Percentiles rank a stretch among this genome's conserved stretches.
phyloP scores from a whole-genome alignment of 148 eudicot genomes.

The Nepenthes mirabilis region DNA sequence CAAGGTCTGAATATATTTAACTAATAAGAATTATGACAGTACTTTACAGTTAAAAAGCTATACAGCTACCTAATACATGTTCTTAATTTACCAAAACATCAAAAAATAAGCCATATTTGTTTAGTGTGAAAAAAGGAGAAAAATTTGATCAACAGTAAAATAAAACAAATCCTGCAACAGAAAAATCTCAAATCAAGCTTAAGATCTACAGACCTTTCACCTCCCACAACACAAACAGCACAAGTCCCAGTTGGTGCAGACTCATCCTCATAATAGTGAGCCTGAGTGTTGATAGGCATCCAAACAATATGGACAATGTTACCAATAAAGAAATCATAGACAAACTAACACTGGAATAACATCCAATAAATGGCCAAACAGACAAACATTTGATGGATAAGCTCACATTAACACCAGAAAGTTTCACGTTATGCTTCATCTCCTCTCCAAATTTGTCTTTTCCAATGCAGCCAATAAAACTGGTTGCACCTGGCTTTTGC shows the following conservation, averaged over 20 bases:
- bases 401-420: slow-evolving; percentile 76
- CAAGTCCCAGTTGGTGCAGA: slow-evolving; percentile 89
- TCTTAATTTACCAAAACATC: too few species aligned
- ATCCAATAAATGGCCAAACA: not conserved
- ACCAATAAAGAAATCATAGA: not conserved
- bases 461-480: slow-evolving; percentile 90
- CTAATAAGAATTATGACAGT: too few species aligned
- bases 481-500: slow-evolving; percentile 81
- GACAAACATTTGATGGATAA: not conserved
- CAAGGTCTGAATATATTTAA: too few species aligned
- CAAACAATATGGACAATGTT: not conserved
- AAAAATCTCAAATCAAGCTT: not conserved
- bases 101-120: not conserved
- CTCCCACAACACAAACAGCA: slow-evolving; percentile 84
- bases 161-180: not conserved
- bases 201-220: slow-evolving; percentile 64
- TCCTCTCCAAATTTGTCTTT: slow-evolving; percentile 96
- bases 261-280: slow-evolving; percentile 82
- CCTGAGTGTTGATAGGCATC: slow-evolving; percentile 25
- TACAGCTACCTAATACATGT: too few species aligned
- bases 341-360: not conserved
- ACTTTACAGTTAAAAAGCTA: too few species aligned
- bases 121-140: not conserved
- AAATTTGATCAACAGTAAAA: not conserved
- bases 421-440: slow-evolving; percentile 64